A percentile compares a stretch with the other conserved stretches of the same genome.
phyloP scores from a whole-genome alignment of 2,329 filamentous ascomycete species.

The Anthostomella pinea region DNA sequence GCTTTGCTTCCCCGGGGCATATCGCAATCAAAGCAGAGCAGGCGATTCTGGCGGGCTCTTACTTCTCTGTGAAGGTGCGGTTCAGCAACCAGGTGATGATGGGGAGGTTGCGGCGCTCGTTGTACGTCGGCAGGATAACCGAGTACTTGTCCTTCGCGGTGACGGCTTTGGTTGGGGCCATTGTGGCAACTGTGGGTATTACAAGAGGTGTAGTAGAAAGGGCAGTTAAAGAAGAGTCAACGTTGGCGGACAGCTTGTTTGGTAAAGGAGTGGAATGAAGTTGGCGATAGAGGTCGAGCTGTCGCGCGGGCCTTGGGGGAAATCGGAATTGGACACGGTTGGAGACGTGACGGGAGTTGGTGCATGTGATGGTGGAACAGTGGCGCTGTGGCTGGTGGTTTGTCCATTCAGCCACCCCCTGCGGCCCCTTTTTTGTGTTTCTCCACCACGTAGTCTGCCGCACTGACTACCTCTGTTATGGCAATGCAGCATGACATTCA shows the following conservation, averaged over 20 bases:
- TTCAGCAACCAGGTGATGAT: constrained; percentile 94
- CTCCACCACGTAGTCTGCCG: no score
- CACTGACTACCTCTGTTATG: no score
- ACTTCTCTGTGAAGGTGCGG: constrained; percentile 88
- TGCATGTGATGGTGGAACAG: no score
- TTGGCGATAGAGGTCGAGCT: constrained; percentile 18
- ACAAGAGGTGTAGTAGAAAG: constrained; percentile 5
- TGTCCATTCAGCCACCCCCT: no score
- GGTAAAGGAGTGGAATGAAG: constrained; percentile 29
- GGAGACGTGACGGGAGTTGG: no score
- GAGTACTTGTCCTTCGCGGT: constrained; percentile 76
- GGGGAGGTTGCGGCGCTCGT: constrained; percentile 94
- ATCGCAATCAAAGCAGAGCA: no score
- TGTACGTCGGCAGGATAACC: constrained; percentile 96
- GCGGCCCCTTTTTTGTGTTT: no score
- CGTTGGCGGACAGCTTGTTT: constrained; percentile 2
- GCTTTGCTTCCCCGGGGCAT: neutral
- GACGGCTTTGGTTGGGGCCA: constrained; percentile 45
- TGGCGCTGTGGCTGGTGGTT: no score
- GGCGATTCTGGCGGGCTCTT: constrained; percentile 39
- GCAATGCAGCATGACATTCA: no score
- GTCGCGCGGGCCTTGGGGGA: constrained; percentile 11
- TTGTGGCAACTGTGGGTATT: constrained; percentile 28
- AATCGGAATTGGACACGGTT: constrained; percentile 23
- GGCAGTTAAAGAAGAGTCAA: constrained; percentile 3